These are phyloP conservation scores for Triglochin maritima DNA, from an alignment of 106 monocot genomes.

Conservation along the genomic window DNA sequence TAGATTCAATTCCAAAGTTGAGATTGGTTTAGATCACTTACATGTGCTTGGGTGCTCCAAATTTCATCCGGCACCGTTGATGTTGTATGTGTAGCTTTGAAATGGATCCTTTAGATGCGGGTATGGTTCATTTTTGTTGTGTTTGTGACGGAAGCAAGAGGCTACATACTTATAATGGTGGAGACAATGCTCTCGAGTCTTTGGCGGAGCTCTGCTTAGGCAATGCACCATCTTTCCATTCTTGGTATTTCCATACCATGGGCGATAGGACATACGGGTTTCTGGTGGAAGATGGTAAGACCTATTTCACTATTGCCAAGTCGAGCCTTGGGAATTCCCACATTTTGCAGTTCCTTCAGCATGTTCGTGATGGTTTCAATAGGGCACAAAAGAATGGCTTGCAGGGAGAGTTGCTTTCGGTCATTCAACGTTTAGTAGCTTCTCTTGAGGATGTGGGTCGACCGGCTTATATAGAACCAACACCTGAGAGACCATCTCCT, in stretches of 20 bases:
- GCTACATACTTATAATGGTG: constrained; percentile 1
- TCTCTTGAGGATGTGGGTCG: constrained; percentile 1
- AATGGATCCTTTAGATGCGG: not conserved
- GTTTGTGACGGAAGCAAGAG: constrained; percentile 3
- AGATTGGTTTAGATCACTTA: too few species aligned
- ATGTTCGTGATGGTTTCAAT: constrained; percentile 2
- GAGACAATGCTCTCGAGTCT: constrained; percentile 7
- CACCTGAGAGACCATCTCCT: not conserved
- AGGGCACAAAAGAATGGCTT: not conserved
- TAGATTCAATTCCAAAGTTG: too few species aligned
- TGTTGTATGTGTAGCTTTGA: not conserved
- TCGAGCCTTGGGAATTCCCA: not conserved
- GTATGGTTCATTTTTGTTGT: constrained; percentile 5
- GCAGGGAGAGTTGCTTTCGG: constrained; percentile 5
- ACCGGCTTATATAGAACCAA: not conserved
- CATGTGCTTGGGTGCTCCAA: too few species aligned
- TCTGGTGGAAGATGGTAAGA: constrained; percentile 6
- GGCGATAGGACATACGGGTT: constrained; percentile 1
- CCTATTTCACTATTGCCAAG: constrained; percentile 9
- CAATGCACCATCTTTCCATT: constrained; percentile 13
- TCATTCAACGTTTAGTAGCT: constrained; percentile 3
- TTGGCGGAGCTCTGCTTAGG: constrained; percentile 9
- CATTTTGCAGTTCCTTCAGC: constrained; percentile 9
- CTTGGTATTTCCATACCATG: constrained; percentile 15
- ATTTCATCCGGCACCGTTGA: too few species aligned